Evolutionary conservation across 257 asterid species (phyloP).

Genomic region (Voacanga thouarsii): DNA sequence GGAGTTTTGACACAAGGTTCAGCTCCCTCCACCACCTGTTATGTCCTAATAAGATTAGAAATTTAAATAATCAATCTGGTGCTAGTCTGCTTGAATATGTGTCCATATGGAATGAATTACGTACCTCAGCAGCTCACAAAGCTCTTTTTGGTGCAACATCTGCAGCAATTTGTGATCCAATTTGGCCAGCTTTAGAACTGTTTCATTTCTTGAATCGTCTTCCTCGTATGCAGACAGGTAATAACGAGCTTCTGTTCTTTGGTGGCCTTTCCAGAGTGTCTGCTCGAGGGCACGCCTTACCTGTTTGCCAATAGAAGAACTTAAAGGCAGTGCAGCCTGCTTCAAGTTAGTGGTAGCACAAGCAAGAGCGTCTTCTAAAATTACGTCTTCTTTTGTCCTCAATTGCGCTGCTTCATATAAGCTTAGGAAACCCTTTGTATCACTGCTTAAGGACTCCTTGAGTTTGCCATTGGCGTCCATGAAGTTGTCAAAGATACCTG

Average conservation of each 20-base stretch:
- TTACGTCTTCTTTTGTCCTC: slow-evolving; percentile 28
- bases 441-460: not conserved
- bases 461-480: slow-evolving; percentile 22
- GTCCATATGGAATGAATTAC: too few species aligned
- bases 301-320: slow-evolving; percentile 15
- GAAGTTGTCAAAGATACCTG: not conserved
- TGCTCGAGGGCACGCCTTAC: slow-evolving; percentile 29
- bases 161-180: not conserved
- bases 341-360: slow-evolving; percentile 22
- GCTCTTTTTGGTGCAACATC: too few species aligned
- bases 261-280: slow-evolving; percentile 25
- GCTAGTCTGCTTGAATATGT: too few species aligned
- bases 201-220: slow-evolving; percentile 14
- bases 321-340: not conserved
- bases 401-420: slow-evolving; percentile 40
- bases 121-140: too few species aligned
- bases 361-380: slow-evolving; percentile 31
- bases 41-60: too few species aligned
- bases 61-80: too few species aligned
- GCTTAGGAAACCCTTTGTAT: slow-evolving; percentile 22
- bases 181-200: slow-evolving; percentile 33
- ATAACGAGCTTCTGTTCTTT: slow-evolving; percentile 27
- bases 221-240: slow-evolving; percentile 26
- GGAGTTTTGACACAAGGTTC: slow-evolving; percentile 3
- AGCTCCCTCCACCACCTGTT: slow-evolving; percentile 16